phyloP scores from a whole-genome alignment of 148 eudicot species.

The Fagopyrum esculentum region DNA sequence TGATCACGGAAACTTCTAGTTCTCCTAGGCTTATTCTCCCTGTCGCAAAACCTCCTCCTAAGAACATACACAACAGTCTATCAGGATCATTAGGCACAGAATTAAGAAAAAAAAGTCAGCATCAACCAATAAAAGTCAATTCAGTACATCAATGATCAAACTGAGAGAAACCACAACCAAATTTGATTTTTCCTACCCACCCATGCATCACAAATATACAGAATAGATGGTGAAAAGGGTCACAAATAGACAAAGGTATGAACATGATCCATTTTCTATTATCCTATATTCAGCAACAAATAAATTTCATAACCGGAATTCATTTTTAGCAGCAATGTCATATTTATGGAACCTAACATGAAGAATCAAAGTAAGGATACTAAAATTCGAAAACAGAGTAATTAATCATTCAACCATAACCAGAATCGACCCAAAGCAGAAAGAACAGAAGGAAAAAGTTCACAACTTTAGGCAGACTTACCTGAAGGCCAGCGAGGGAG shows the following conservation, averaged over 20 bases:
- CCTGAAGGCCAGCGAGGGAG: slow-evolving; percentile 79
- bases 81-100: neutral
- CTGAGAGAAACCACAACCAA: neutral
- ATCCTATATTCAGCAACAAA: neutral
- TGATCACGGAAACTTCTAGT: slow-evolving; percentile 54
- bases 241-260: neutral
- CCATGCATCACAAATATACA: neutral
- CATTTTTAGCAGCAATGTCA: neutral
- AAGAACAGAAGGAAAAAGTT: neutral
- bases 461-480: slow-evolving; percentile 13
- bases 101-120: neutral
- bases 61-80: slow-evolving; percentile 9
- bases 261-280: neutral
- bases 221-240: neutral
- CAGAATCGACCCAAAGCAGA: neutral
- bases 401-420: neutral
- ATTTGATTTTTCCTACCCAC: neutral
- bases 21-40: slow-evolving; percentile 78
- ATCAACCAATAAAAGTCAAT: neutral
- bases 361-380: neutral
- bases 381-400: neutral
- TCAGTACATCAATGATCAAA: neutral
- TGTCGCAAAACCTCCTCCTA: slow-evolving; percentile 72
- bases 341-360: neutral
- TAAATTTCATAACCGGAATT: neutral